A percentile compares a stretch with the other conserved stretches of the same genome.
These are phyloP conservation scores for Leishmania major DNA, from an alignment of 208 protist species.

Conservation along the genomic window DNA sequence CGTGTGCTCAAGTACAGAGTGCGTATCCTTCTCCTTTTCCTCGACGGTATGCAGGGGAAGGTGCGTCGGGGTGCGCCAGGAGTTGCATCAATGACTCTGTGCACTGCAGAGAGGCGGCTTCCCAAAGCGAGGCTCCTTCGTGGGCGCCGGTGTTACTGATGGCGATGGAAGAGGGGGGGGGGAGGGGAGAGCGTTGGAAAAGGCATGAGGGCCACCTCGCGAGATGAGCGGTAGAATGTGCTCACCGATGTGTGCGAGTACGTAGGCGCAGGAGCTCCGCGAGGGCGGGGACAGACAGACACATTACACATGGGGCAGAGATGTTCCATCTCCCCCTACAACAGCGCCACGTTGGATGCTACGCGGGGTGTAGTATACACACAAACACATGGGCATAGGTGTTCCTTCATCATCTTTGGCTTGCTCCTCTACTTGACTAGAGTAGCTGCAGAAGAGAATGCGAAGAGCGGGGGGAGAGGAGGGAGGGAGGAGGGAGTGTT, in stretches of 20 bases:
- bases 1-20: background rate
- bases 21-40: background rate
- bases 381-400: background rate
- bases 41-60: background rate
- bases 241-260: background rate
- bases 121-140: background rate
- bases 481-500: background rate
- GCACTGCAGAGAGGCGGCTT: background rate
- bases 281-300: background rate
- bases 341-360: background rate
- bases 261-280: background rate
- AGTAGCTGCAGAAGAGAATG: background rate
- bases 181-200: background rate
- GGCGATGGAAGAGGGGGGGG: background rate
- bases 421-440: background rate
- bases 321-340: background rate
- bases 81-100: background rate
- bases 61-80: background rate
- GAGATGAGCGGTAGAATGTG: background rate
- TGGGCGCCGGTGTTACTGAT: background rate
- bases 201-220: background rate
- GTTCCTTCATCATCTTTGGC: background rate
- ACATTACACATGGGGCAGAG: background rate
- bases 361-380: background rate
- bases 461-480: background rate